A percentile compares a stretch with the other conserved stretches of the same genome.
phyloP scores from a whole-genome alignment of 306 rosid genomes.

The Vicia faba region DNA sequence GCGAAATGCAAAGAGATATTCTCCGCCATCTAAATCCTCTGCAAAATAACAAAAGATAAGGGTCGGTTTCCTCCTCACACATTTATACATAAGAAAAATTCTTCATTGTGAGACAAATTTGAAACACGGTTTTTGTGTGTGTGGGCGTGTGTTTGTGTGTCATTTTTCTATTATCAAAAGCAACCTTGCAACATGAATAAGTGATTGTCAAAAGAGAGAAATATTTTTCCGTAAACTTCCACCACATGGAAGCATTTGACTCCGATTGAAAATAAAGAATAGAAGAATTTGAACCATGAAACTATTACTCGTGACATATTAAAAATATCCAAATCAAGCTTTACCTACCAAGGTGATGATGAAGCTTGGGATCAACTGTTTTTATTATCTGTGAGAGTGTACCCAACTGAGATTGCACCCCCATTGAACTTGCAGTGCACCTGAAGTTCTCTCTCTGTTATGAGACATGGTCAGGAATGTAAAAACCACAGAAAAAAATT shows the following conservation, averaged over 20 bases:
- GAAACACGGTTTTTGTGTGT: conserved; percentile 7
- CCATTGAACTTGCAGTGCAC: conserved; percentile 71
- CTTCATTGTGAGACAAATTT: neutral
- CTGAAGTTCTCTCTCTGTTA: conserved; percentile 89
- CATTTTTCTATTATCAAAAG: conserved; percentile 1
- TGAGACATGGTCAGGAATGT: conserved; percentile 39
- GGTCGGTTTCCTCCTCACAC: conserved; percentile 10
- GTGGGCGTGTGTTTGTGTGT: neutral
- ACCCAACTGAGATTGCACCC: conserved; percentile 90
- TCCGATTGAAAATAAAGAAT: conserved; percentile 15
- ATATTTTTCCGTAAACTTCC: neutral
- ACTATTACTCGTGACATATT: conserved; percentile 18
- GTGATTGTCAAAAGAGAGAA: conserved; percentile 15
- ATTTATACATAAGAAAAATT: conserved; percentile 27
- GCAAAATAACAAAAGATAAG: conserved; percentile 46
- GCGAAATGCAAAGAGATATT: conserved; percentile 93
- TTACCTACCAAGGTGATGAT: conserved; percentile 85
- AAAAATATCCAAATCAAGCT: conserved; percentile 25
- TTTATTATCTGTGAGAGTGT: conserved; percentile 90
- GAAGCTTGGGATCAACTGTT: conserved; percentile 90
- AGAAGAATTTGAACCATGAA: conserved; percentile 24
- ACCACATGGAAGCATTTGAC: conserved; percentile 19
- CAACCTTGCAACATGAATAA: neutral
- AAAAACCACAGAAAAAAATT: conserved; percentile 36
- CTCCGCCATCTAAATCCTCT: conserved; percentile 97